Evolutionary conservation across 192 early-diverging fungal genomes (phyloP).

Genomic region (Linnemannia zychae): DNA sequence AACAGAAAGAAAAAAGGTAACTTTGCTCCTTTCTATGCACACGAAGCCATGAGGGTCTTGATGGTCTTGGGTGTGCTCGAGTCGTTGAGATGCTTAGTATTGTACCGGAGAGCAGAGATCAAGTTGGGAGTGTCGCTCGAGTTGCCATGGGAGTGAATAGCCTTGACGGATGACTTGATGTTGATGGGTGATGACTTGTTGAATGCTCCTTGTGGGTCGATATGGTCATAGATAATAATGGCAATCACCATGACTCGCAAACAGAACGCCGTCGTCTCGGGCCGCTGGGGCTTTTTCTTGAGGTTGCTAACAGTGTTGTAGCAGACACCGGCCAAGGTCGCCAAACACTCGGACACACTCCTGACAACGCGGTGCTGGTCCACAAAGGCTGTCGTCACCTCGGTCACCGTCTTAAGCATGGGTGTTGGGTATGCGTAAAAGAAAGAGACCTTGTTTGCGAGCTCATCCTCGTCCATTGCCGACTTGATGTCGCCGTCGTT

Average conservation of each 20-base stretch:
- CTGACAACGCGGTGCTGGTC: constrained; percentile 58
- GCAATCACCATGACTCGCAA: constrained; percentile 90
- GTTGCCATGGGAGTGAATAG: constrained; percentile 75
- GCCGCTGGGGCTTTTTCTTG: constrained; percentile 64
- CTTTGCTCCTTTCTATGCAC: constrained; percentile 3
- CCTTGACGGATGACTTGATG: constrained; percentile 73
- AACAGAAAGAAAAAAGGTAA: background rate
- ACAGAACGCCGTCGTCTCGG: constrained; percentile 80
- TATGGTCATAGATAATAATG: constrained; percentile 93
- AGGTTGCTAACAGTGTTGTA: constrained; percentile 84
- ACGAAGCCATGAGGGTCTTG: constrained; percentile 65
- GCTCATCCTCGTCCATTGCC: constrained; percentile 81
- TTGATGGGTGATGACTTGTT: constrained; percentile 84
- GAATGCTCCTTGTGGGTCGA: constrained; percentile 85
- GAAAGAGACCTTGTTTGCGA: constrained; percentile 94
- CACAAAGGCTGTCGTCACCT: constrained; percentile 80
- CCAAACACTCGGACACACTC: constrained; percentile 78
- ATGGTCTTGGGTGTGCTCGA: constrained; percentile 81
- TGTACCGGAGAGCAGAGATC: constrained; percentile 81
- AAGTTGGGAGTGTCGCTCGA: constrained; percentile 67
- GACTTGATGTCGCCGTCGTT: constrained; percentile 72
- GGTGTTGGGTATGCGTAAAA: constrained; percentile 97
- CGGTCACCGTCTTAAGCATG: constrained; percentile 90
- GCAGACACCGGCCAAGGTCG: constrained; percentile 83
- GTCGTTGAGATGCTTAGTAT: constrained; percentile 85